Conservation (phyloP, 2,329 filamentous ascomycete species). For the Trematosphaeria pertusa region DNA sequence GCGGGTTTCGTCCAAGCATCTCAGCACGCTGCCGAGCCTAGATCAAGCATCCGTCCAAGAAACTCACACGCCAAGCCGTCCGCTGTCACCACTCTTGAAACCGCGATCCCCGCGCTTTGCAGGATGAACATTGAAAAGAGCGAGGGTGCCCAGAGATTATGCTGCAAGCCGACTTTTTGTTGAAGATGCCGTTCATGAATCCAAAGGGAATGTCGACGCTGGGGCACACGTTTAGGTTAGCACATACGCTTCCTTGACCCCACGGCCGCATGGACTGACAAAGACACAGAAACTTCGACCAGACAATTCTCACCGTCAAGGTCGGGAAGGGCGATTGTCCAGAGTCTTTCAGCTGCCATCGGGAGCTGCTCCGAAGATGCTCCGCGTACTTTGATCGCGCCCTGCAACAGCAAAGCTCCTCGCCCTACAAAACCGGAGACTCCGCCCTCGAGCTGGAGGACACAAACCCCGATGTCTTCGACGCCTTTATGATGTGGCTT, state of each 20-base stretch:
- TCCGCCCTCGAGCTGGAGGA: constrained; percentile 40
- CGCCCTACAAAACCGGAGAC: constrained; percentile 40
- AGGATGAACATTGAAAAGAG: constrained; percentile 9
- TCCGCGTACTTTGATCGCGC: constrained; percentile 43
- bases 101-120: constrained; percentile 9
- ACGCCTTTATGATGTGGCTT: constrained; percentile 48
- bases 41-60: constrained; percentile 16
- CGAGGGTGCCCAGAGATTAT: constrained; percentile 2
- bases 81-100: constrained; percentile 19
- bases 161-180: constrained; percentile 41
- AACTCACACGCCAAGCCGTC: constrained; percentile 18
- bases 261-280: constrained; percentile 19
- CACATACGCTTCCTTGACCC: not conserved
- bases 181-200: constrained; percentile 48
- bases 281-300: constrained; percentile 41
- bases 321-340: constrained; percentile 39
- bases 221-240: constrained; percentile 45
- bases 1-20: constrained; percentile 8
- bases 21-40: constrained; percentile 13
- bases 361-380: constrained; percentile 41
- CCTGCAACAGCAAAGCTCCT: constrained; percentile 36
- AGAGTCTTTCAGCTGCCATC: constrained; percentile 45
- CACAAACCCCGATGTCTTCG: constrained; percentile 45
- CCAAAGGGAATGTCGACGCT: constrained; percentile 39
- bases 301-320: constrained; percentile 45